phyloP scores from a whole-genome alignment of 768 basidiomycete genomes.

The Daedalea quercina region DNA sequence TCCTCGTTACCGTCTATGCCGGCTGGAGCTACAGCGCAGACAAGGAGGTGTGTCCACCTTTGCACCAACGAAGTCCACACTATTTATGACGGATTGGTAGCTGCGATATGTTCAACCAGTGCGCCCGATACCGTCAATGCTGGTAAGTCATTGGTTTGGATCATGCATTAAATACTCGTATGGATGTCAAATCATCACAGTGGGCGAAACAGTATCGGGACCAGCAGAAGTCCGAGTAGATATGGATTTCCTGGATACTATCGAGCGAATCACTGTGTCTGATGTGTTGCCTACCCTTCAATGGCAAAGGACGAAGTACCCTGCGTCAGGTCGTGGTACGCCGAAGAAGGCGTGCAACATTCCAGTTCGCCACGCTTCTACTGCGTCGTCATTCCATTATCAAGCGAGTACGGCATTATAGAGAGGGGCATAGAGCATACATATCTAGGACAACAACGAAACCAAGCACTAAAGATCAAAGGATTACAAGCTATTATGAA shows the following conservation, averaged over 20 bases:
- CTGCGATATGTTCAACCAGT: constrained; percentile 41
- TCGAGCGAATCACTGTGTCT: background rate
- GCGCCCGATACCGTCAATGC: constrained; percentile 73
- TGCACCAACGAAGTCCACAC: background rate
- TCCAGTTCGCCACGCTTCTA: no score
- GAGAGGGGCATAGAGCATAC: no score
- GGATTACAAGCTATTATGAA: no score
- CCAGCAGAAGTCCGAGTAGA: constrained; percentile 10
- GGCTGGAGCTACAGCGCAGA: constrained; percentile 71
- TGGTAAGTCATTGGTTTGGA: constrained; percentile 36
- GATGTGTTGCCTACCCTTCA: no score
- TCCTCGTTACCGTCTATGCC: constrained; percentile 57
- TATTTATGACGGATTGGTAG: background rate
- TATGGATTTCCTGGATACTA: background rate
- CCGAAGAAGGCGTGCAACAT: no score
- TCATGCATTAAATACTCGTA: background rate
- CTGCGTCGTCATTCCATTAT: no score
- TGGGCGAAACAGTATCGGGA: constrained; percentile 47
- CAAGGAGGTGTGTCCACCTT: constrained; percentile 58
- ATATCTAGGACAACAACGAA: no score
- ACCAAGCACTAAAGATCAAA: no score
- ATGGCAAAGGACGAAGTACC: no score
- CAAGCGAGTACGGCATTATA: no score
- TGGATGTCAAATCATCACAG: constrained; percentile 19
- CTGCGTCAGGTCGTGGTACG: no score